These are phyloP conservation scores for Neotropicomus parvogracilis DNA, from an alignment of 1,284 basidiomycete genomes.

Conservation along the genomic window DNA sequence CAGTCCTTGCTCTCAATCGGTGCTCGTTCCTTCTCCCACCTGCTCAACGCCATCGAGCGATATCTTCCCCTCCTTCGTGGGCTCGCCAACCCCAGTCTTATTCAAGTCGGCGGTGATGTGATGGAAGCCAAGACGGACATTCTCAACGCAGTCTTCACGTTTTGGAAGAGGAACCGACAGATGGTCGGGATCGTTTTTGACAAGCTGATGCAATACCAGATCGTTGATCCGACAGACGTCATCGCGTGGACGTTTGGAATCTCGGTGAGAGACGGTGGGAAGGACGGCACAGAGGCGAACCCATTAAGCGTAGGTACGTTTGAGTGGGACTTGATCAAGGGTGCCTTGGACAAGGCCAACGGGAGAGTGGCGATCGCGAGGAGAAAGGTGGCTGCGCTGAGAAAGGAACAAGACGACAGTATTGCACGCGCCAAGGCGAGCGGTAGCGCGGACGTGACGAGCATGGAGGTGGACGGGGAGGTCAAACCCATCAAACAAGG, in stretches of 20 bases:
- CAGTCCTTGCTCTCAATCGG: constrained; percentile 91
- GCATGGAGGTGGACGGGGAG: constrained; percentile 73
- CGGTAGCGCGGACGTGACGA: constrained; percentile 39
- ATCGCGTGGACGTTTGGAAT: constrained; percentile 80
- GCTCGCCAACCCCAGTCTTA: constrained; percentile 42
- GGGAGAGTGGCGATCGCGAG: constrained; percentile 77
- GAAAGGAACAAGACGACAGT: constrained; percentile 85
- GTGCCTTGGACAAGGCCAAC: constrained; percentile 84
- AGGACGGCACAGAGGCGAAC: constrained; percentile 25
- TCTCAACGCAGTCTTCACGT: constrained; percentile 65
- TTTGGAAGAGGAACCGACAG: constrained; percentile 80
- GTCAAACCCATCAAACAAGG: constrained; percentile 42
- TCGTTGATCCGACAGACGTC: constrained; percentile 92
- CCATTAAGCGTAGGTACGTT: constrained; percentile 52
- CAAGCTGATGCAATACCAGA: constrained; percentile 98
- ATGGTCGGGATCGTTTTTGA: constrained; percentile 92
- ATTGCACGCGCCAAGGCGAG: constrained; percentile 70
- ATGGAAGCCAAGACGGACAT: constrained; percentile 67
- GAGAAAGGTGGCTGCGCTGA: constrained; percentile 65
- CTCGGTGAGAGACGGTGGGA: constrained; percentile 26
- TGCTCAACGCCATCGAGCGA: constrained; percentile 95
- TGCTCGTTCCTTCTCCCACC: constrained; percentile 94
- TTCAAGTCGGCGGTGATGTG: constrained; percentile 32
- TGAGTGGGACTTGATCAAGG: constrained; percentile 81
- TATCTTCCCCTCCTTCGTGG: constrained; percentile 88